Evolutionary conservation across 2,329 filamentous ascomycete species (phyloP).

Genomic region (Trichoderma harzianum): DNA sequence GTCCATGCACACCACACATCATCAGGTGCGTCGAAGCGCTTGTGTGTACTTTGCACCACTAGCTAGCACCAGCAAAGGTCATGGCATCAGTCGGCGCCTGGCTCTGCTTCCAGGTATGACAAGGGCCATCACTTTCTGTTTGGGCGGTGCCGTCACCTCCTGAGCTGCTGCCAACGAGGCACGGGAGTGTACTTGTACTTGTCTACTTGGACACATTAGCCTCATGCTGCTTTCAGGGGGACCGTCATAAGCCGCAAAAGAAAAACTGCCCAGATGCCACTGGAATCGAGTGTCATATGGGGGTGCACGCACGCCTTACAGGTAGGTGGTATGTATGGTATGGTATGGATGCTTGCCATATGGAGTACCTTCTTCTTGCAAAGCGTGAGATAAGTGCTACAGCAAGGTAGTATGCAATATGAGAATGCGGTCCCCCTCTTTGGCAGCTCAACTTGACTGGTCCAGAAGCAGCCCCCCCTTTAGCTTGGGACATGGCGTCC

Average conservation of each 20-base stretch:
- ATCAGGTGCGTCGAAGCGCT: constrained; percentile 6
- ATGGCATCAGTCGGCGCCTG: not conserved
- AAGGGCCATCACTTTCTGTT: not conserved
- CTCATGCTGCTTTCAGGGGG: not conserved
- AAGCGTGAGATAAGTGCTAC: not conserved
- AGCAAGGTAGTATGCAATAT: not conserved
- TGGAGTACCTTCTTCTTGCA: not conserved
- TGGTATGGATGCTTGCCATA: not conserved
- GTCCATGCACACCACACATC: constrained; percentile 5
- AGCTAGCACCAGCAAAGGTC: not conserved
- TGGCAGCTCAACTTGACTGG: constrained; percentile 1
- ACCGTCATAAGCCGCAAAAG: not conserved
- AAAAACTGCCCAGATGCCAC: not conserved
- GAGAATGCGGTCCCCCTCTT: constrained; percentile 4
- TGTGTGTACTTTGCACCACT: not conserved
- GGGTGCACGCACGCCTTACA: not conserved
- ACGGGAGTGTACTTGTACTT: not conserved
- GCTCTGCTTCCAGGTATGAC: not conserved
- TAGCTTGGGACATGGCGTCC: not conserved
- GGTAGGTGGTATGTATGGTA: not conserved
- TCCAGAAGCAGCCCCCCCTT: not conserved
- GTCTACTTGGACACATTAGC: not conserved
- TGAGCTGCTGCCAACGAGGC: not conserved
- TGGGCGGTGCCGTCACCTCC: not conserved
- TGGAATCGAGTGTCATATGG: not conserved